Conservation (phyloP, 2,329 filamentous ascomycete species). For the Bipolaris bicolor region DNA sequence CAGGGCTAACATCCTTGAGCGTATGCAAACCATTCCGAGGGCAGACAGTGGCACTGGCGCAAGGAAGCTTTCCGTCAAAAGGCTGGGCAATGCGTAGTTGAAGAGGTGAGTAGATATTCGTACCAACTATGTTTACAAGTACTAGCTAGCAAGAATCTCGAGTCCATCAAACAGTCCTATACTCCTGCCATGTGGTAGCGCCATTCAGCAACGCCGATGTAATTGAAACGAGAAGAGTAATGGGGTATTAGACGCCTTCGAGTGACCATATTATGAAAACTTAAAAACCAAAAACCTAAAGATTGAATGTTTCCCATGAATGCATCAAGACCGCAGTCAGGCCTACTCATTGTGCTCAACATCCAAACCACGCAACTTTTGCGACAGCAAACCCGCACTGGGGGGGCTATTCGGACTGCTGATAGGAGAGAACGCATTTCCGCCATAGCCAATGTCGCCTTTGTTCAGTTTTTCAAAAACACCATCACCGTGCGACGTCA, state of each 20-base stretch:
- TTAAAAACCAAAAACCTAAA: neutral
- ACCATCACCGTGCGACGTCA: conserved; percentile 9
- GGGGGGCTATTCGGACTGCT: conserved; percentile 60
- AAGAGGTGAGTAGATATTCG: conserved; percentile 1
- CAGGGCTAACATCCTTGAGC: neutral
- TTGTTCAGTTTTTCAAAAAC: conserved; percentile 72
- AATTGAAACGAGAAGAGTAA: neutral
- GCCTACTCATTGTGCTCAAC: conserved; percentile 44
- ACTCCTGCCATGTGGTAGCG: neutral
- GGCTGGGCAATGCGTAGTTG: neutral
- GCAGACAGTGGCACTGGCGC: neutral
- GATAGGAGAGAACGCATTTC: conserved; percentile 42
- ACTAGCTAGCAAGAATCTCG: neutral
- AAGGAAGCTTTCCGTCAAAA: neutral
- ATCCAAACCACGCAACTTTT: conserved; percentile 69
- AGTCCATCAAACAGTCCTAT: no score
- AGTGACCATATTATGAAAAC: neutral
- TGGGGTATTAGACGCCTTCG: conserved; percentile 7
- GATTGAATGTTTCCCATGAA: neutral
- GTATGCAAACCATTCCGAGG: neutral
- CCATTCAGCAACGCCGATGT: neutral
- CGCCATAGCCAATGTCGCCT: conserved; percentile 61
- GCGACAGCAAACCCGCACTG: conserved; percentile 73
- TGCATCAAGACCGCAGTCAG: neutral
- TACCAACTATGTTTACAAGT: neutral